Conservation (phyloP, 1,284 basidiomycete species). For the Agaricales sp. region DNA sequence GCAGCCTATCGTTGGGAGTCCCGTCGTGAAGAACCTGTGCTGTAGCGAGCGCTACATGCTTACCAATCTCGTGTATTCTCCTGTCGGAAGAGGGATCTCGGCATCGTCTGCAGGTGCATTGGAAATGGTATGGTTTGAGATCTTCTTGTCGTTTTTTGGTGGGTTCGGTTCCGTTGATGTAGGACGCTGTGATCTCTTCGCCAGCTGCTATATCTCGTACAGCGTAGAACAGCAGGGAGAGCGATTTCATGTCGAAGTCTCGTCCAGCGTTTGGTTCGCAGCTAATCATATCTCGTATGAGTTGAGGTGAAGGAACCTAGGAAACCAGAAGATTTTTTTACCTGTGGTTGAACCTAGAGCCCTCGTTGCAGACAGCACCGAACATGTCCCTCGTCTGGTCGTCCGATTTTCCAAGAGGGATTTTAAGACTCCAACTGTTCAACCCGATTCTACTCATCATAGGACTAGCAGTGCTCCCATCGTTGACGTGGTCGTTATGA, state of each 20-base stretch:
- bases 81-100: constrained; percentile 5
- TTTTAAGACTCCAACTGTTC: not conserved
- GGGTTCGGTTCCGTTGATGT: not conserved
- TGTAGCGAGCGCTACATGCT: not conserved
- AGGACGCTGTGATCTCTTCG: constrained; percentile 6
- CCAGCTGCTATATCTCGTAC: constrained; percentile 4
- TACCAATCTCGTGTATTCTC: not conserved
- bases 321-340: too few species aligned
- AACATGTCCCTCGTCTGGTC: too few species aligned
- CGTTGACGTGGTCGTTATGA: not conserved
- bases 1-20: not conserved
- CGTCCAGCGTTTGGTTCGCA: constrained; percentile 2
- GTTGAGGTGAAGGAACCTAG: not conserved
- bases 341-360: not conserved
- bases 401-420: not conserved
- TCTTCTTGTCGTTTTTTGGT: constrained; percentile 1
- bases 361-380: not conserved
- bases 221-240: constrained; percentile 5
- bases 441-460: not conserved
- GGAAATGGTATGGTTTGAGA: constrained; percentile 5
- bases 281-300: not conserved
- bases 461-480: not conserved
- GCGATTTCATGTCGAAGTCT: constrained; percentile 4
- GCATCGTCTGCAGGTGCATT: constrained; percentile 4
- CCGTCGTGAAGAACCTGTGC: not conserved